These are phyloP conservation scores for Daldinia grandis DNA, from an alignment of 495 filamentous ascomycete genomes.

Conservation along the genomic window DNA sequence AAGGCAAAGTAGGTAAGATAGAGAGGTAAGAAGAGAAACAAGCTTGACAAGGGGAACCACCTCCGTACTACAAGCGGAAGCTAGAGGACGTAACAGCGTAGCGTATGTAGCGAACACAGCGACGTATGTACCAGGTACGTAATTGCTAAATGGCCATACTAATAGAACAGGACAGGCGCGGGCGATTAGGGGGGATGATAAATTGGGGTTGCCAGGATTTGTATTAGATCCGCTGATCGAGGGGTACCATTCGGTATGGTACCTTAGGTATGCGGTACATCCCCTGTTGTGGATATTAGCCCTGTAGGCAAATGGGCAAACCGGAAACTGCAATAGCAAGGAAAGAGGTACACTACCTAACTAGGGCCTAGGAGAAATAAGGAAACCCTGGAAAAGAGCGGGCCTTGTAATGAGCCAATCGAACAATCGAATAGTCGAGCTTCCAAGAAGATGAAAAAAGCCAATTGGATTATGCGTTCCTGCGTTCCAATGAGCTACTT, in stretches of 20 bases:
- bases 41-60: conserved; percentile 33
- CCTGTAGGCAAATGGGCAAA: conserved; percentile 18
- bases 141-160: conserved; percentile 33
- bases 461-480: conserved; percentile 33
- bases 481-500: conserved; percentile 4
- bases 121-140: conserved; percentile 22
- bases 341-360: too few relatives aligned
- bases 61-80: conserved; percentile 42
- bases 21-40: conserved; percentile 32
- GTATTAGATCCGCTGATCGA: conserved; percentile 40
- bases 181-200: conserved; percentile 32
- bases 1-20: conserved; percentile 23
- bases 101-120: conserved; percentile 11
- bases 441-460: conserved; percentile 26
- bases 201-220: conserved; percentile 39
- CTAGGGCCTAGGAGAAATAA: conserved; percentile 20
- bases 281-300: conserved; percentile 11
- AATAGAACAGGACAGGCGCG: conserved; percentile 32
- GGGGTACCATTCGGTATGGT: conserved; percentile 30
- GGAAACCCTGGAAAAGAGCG: conserved; percentile 11
- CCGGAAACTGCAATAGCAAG: conserved; percentile 32
- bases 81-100: conserved; percentile 23
- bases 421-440: conserved; percentile 18
- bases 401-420: conserved; percentile 21
- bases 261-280: conserved; percentile 18